Evolutionary conservation across 345 rosid genomes (phyloP), one percentile per base, ranked within the genome.

Genomic region (Melaleuca alternifolia): DNA sequence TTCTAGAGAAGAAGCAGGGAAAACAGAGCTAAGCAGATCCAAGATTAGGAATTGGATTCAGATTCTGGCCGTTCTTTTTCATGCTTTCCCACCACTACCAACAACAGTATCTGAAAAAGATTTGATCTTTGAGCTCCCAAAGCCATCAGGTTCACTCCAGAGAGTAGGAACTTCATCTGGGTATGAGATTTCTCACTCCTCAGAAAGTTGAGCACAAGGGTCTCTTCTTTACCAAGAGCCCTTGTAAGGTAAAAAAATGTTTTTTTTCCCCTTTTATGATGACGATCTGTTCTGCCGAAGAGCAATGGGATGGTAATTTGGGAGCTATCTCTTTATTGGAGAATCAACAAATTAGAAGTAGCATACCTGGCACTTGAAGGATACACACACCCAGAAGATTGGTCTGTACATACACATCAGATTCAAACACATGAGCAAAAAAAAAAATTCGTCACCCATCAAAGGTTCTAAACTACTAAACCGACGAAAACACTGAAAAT

Each of bases 361-460:
- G 79, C 91, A 88, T 92, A 95, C 98, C 96, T 91, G 86, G 94
- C 87, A 89, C 92, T 93, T 86, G 96, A 86, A 54, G 94, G 94
- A 61, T 85, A 95, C 82, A 84, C 90, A 87, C 98, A 95, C n/a
- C 90, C 89, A 85, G 91, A 83, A 85, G 87, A 46, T 83, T 86
- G 83, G 51, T 23, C 96, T 93, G 90, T 86, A 91, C 83, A 86
- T 62, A 44, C 83, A n/a, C 89, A 71, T 71, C 79, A 18, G 79
- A 71, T 71, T 71, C 48, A 33, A 33, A 71, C 79, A 18, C 20
- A 18, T 71, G 11, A 71, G 24, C 33, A 71, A 18, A 75, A 85
- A 7, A 23, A 54, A 50, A 41, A 20, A 62, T 77, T n/a, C n/a
- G 85, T 81, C 24, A 59, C 62, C 71, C 9, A 84, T 50, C 26